A percentile compares a stretch with the other conserved stretches of the same genome.
Conservation (phyloP, 2,329 filamentous ascomycete genomes). For the Pyricularia pennisetigena region DNA sequence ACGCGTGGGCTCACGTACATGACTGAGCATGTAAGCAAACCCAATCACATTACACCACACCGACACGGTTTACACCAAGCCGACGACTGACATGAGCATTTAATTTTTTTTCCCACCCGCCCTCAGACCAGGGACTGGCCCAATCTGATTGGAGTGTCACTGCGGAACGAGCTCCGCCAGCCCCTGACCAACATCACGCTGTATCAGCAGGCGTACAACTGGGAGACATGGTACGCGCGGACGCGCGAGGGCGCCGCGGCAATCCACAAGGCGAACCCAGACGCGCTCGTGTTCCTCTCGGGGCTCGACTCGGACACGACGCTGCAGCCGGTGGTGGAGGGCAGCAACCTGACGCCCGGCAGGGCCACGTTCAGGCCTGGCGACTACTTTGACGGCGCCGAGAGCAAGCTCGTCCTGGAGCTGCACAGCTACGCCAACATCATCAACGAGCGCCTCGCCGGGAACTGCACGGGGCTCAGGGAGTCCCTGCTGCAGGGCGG, state of each 20-base stretch:
- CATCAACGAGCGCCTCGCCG: constrained; percentile 4
- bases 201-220: constrained; percentile 27
- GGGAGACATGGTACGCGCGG: constrained; percentile 35
- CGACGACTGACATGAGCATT: not conserved
- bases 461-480: constrained; percentile 27
- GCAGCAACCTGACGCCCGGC: constrained; percentile 28
- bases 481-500: constrained; percentile 30
- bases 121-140: constrained; percentile 23
- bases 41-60: not conserved
- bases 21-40: constrained; percentile 32
- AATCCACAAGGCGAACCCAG: constrained; percentile 32
- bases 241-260: constrained; percentile 28
- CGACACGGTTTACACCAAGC: not conserved
- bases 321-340: constrained; percentile 30
- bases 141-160: constrained; percentile 27
- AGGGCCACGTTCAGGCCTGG: constrained; percentile 23
- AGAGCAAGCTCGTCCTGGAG: constrained; percentile 36
- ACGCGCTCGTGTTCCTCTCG: constrained; percentile 37
- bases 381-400: constrained; percentile 27
- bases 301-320: constrained; percentile 38
- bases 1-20: constrained; percentile 41
- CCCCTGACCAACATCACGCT: constrained; percentile 19
- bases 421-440: constrained; percentile 38
- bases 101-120: not conserved
- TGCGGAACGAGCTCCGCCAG: constrained; percentile 32